These are phyloP conservation scores for Fusarium piperis DNA, from an alignment of 2,329 filamentous ascomycete species.

Conservation along the genomic window DNA sequence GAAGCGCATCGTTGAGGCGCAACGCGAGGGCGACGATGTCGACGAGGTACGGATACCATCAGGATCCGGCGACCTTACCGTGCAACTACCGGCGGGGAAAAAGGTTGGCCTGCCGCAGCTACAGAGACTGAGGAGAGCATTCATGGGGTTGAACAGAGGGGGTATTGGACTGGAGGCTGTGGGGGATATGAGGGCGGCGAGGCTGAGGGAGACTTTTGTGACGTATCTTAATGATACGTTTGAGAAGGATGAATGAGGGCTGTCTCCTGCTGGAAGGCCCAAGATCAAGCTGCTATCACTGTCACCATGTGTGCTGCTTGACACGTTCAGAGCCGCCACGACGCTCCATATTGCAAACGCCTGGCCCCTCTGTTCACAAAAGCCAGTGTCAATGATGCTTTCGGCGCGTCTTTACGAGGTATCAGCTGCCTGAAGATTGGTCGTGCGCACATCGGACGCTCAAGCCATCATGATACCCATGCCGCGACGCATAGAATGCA, in stretches of 20 bases:
- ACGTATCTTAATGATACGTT: slow-evolving; percentile 74
- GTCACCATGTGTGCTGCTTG: background rate
- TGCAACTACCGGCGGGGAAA: slow-evolving; percentile 71
- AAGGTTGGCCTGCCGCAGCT: slow-evolving; percentile 78
- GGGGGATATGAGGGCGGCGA: slow-evolving; percentile 62
- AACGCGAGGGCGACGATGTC: slow-evolving; percentile 72
- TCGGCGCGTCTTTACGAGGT: background rate
- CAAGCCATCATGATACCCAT: background rate
- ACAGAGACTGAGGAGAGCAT: slow-evolving; percentile 80
- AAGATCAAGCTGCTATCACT: background rate
- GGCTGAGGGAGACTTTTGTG: slow-evolving; percentile 71
- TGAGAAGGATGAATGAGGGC: slow-evolving; percentile 62
- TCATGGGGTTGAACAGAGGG: slow-evolving; percentile 78
- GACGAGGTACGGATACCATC: slow-evolving; percentile 63
- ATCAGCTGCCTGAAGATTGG: background rate
- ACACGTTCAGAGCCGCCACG: background rate
- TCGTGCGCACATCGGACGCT: background rate
- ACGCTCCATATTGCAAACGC: background rate
- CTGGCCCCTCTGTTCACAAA: background rate
- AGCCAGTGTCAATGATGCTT: background rate
- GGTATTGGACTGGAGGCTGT: slow-evolving; percentile 69
- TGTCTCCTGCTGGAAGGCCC: background rate
- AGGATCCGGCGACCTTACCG: slow-evolving; percentile 55
- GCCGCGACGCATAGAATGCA: background rate
- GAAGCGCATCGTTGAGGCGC: slow-evolving; percentile 73